Evolutionary conservation across 352 stramenopile genomes (phyloP).

Genomic region (Plasmopara halstedii): DNA sequence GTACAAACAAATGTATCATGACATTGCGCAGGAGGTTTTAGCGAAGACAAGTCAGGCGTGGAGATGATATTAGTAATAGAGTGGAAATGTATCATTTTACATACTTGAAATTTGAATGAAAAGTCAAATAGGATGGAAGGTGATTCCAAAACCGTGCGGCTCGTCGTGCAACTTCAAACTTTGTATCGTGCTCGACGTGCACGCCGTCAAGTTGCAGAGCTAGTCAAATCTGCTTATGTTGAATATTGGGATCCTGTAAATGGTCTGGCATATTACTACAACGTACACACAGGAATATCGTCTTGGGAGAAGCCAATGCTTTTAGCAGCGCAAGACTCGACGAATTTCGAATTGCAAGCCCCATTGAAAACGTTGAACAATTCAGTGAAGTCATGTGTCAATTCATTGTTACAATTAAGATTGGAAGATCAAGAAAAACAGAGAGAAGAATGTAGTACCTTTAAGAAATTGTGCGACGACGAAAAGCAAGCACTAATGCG

Average conservation of each 20-base stretch:
- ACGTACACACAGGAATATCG: constrained; percentile 32
- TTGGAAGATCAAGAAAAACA: constrained; percentile 18
- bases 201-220: constrained; percentile 16
- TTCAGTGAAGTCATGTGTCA: not conserved
- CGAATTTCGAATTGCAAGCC: not conserved
- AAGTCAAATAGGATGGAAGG: constrained; percentile 1
- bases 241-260: constrained; percentile 40
- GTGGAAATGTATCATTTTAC: not conserved
- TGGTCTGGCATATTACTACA: constrained; percentile 43
- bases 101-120: not conserved
- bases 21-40: constrained; percentile 39
- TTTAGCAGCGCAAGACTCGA: constrained; percentile 20
- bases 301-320: constrained; percentile 41
- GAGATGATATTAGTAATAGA: not conserved
- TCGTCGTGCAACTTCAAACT: constrained; percentile 30
- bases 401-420: constrained; percentile 5
- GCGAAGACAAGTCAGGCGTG: constrained; percentile 16
- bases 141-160: constrained; percentile 1
- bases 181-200: constrained; percentile 25
- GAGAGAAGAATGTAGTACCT: constrained; percentile 24
- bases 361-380: not conserved
- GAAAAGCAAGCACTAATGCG: constrained; percentile 26
- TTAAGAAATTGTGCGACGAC: constrained; percentile 26
- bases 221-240: constrained; percentile 29
- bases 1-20: constrained; percentile 38